These are phyloP conservation scores for Aspergillus quadrilineatus DNA, from an alignment of 2,329 filamentous ascomycete species.

Conservation along the genomic window DNA sequence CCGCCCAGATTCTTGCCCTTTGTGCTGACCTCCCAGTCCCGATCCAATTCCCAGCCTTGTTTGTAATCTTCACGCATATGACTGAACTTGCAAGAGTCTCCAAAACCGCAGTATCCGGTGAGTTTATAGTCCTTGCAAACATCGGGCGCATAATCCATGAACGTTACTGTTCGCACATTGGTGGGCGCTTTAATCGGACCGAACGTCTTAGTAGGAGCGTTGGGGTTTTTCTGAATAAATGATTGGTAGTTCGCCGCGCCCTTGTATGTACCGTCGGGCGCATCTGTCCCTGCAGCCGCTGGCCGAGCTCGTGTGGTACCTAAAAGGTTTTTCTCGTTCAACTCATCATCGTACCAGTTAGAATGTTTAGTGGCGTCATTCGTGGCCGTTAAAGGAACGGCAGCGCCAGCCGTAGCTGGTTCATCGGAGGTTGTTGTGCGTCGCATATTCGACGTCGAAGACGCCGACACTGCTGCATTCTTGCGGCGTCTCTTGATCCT, in stretches of 20 bases:
- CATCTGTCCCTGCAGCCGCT: conserved; percentile 13
- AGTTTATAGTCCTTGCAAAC: conserved; percentile 94
- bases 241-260: conserved; percentile 69
- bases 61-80: conserved; percentile 67
- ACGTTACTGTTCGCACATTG: conserved; percentile 86
- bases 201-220: conserved; percentile 67
- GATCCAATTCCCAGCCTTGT: conserved; percentile 92
- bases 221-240: conserved; percentile 78
- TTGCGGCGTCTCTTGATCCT: conserved; percentile 77
- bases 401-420: conserved; percentile 63
- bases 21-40: conserved; percentile 84
- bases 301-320: conserved; percentile 31
- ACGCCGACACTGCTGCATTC: conserved; percentile 60
- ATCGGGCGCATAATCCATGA: conserved; percentile 87
- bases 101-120: conserved; percentile 69
- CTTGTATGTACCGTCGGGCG: conserved; percentile 69
- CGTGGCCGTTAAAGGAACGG: conserved; percentile 59
- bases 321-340: conserved; percentile 49
- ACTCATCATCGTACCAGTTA: conserved; percentile 81
- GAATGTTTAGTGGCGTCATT: conserved; percentile 88
- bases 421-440: conserved; percentile 48
- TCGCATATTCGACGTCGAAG: conserved; percentile 46
- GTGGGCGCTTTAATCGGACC: conserved; percentile 83
- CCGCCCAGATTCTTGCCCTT: conserved; percentile 54
- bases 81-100: conserved; percentile 74